These are phyloP conservation scores for Brettanomyces nanus DNA, from an alignment of 805 yeast species.

Conservation along the genomic window DNA sequence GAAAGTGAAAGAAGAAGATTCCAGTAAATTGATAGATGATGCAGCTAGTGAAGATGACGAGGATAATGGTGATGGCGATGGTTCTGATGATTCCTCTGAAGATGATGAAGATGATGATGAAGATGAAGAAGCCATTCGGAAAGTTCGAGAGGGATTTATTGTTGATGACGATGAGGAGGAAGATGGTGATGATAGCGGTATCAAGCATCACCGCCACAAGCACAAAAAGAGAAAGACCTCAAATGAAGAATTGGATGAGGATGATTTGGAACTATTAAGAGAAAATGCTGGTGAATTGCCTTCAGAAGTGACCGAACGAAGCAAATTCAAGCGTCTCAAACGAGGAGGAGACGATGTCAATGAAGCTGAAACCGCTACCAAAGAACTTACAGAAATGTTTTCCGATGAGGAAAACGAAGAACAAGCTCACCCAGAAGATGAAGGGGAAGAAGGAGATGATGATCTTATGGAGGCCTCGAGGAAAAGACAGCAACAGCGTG, in stretches of 20 bases:
- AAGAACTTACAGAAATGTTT: slow-evolving; percentile 59
- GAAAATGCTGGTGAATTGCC: slow-evolving; percentile 82
- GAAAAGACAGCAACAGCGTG: slow-evolving; percentile 16
- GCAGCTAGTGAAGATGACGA: slow-evolving; percentile 25
- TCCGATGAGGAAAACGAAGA: slow-evolving; percentile 47
- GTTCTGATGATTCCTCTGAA: slow-evolving; percentile 63
- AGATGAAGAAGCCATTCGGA: slow-evolving; percentile 81
- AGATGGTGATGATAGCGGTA: slow-evolving; percentile 23
- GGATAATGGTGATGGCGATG: slow-evolving; percentile 27
- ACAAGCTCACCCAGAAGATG: too few species aligned
- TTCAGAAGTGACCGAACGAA: slow-evolving; percentile 26
- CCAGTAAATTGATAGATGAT: slow-evolving; percentile 14
- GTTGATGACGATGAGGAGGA: slow-evolving; percentile 70
- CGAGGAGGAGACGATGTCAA: slow-evolving; percentile 48
- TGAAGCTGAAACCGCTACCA: slow-evolving; percentile 12
- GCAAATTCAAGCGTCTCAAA: slow-evolving; percentile 75
- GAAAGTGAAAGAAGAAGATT: background rate
- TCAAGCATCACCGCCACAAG: slow-evolving; percentile 24
- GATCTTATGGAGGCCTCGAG: slow-evolving; percentile 25
- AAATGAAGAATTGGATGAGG: slow-evolving; percentile 74
- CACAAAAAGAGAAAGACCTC: slow-evolving; percentile 33
- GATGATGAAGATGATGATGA: slow-evolving; percentile 85
- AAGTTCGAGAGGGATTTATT: slow-evolving; percentile 84
- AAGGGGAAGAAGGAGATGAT: slow-evolving; percentile 23
- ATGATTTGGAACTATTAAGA: slow-evolving; percentile 84